Conservation (phyloP, 441 rosid species). For the Adansonia grandidieri region DNA sequence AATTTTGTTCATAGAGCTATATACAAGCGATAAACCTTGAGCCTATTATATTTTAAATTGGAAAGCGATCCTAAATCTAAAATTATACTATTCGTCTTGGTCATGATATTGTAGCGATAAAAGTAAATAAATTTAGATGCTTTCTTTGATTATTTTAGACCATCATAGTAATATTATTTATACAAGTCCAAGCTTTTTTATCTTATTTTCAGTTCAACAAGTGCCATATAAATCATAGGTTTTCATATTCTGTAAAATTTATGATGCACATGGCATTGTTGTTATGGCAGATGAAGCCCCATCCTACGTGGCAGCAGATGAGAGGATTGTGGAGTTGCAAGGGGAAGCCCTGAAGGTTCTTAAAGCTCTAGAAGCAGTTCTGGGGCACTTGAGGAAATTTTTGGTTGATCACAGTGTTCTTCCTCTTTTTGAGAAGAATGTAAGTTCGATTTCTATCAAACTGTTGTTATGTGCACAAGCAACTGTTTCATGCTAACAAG, state of each 20-base stretch:
- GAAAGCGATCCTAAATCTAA: background rate
- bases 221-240: background rate
- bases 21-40: background rate
- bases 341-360: conserved; percentile 63
- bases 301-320: conserved; percentile 52
- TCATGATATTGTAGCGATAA: background rate
- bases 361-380: conserved; percentile 61
- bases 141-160: background rate
- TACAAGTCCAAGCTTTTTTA: background rate
- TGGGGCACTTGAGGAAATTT: conserved; percentile 70
- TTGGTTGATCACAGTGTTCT: conserved; percentile 71
- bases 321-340: conserved; percentile 66
- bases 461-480: background rate
- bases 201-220: conserved; percentile 6
- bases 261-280: background rate
- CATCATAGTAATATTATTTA: background rate
- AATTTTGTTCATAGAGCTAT: background rate
- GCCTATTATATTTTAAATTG: background rate
- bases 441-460: conserved; percentile 37
- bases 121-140: background rate
- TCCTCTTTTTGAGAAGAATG: conserved; percentile 69
- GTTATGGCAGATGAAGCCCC: conserved; percentile 58
- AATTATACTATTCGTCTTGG: background rate
- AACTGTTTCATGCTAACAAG: conserved; percentile 11
- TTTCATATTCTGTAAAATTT: background rate